Conservation (phyloP, 352 stramenopile species). For the Blastocystis sp. region DNA sequence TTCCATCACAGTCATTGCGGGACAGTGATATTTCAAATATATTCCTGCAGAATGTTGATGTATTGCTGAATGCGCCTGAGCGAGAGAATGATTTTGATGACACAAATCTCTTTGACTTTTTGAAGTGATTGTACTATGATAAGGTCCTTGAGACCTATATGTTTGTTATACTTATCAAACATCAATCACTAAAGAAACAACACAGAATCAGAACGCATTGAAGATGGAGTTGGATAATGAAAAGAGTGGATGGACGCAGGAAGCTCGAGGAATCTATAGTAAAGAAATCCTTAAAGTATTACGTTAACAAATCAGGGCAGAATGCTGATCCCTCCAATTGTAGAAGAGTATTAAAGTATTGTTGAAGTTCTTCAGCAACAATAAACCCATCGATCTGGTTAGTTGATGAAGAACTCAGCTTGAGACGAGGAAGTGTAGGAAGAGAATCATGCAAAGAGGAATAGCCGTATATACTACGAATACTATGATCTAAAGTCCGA, state of each 20-base stretch:
- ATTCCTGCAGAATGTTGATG: background rate
- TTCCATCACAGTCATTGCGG: too few relatives aligned
- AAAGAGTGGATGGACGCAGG: conserved; percentile 27
- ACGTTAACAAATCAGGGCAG: conserved; percentile 27
- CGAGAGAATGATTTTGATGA: background rate
- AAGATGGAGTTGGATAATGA: background rate
- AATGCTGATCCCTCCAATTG: conserved; percentile 25
- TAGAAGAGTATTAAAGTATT: conserved; percentile 38
- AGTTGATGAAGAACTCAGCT: background rate
- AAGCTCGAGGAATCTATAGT: conserved; percentile 33
- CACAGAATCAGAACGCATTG: background rate
- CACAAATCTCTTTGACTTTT: conserved; percentile 27
- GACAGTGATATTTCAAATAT: too few relatives aligned
- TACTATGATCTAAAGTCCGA: background rate
- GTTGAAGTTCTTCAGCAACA: conserved; percentile 19
- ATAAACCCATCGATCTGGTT: background rate
- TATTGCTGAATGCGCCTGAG: background rate
- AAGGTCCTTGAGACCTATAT: background rate
- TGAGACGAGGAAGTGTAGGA: background rate
- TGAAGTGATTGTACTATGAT: background rate
- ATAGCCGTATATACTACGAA: conserved; percentile 29
- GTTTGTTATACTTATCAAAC: conserved; percentile 54
- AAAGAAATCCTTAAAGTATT: background rate
- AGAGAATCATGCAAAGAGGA: background rate
- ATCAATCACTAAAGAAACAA: conserved; percentile 9